Evolutionary conservation across 768 basidiomycete species (phyloP), one percentile per base, ranked within the genome.

Genomic region (Boletus bicolor): DNA sequence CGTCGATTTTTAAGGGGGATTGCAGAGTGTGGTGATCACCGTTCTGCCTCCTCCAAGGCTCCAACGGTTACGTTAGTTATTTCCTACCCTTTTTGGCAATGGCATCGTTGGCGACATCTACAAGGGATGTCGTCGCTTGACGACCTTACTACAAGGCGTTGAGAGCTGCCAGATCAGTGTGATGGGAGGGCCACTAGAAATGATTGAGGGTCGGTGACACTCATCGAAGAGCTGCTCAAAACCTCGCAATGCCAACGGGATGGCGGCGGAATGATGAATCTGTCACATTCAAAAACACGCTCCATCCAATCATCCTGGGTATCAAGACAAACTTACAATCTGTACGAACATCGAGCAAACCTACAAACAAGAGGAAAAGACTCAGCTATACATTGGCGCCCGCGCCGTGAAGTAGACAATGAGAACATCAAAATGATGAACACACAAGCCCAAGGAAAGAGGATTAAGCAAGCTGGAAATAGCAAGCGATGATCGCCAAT

Each of bases 81-180:
- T 44, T 50, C 50, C 36, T 52, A 21, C 64, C 57, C 21, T 39
- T 63, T 66, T 60, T 36, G 62, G 61, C 2, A 60, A 50, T 37
- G 17, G 8, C n/a, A 39, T 28, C 19, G 19, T 19, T 19, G 19
- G 19, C 19, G 19, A 19, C 19, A 19, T 19, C 19, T 19, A 19
- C 19, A 19, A 19, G 19, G 19, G 19, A 19, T 19, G 19, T 19
- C 19, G 19, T 28, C 28, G 28, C 28, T 28, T 28, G 28, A 6
- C 28, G 28, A 28, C 28, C 28, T 6, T 28, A 28, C 28, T 6
- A 28, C 28, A 28, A 4, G 28, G 28, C 6, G 28, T 28, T 28
- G 28, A 28, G 28, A 28, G 28, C 28, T 6, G 28, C 6, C 6
- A 24, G 21, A 28, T 28, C 6, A 19, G 19, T 19, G 19, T 19